Conservation (phyloP, 1,284 basidiomycete species). For the Cryptococcus sp. region DNA sequence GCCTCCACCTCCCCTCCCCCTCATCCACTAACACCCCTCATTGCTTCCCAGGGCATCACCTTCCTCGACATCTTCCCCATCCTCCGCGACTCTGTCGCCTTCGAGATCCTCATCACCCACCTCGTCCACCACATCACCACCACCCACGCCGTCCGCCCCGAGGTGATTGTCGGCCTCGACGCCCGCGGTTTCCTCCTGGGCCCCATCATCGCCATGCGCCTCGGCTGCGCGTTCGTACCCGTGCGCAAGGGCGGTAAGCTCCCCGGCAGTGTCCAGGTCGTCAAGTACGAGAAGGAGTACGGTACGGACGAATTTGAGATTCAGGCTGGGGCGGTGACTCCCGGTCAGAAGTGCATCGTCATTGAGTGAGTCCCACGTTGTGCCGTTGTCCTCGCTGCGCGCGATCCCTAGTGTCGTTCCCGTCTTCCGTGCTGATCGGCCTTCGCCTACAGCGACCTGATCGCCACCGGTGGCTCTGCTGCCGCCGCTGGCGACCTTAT, state of each 20-base stretch:
- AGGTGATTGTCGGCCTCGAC: conserved; percentile 93
- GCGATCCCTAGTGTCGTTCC: background rate
- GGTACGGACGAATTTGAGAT: conserved; percentile 90
- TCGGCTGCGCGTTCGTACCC: conserved; percentile 94
- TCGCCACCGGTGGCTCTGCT: conserved; percentile 96
- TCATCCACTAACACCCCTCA: background rate
- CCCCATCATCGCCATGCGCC: conserved; percentile 82
- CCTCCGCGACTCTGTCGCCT: conserved; percentile 73
- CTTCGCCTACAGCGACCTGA: conserved; percentile 63
- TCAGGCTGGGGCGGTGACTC: conserved; percentile 78
- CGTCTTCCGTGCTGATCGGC: background rate
- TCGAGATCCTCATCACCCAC: conserved; percentile 89
- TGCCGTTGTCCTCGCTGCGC: background rate
- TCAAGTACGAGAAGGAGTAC: conserved; percentile 90
- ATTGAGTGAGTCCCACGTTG: conserved; percentile 62
- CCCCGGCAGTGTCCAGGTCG: conserved; percentile 76
- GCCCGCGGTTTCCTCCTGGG: conserved; percentile 95
- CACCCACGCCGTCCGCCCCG: conserved; percentile 67
- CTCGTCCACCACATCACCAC: conserved; percentile 82
- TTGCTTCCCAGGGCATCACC: conserved; percentile 40
- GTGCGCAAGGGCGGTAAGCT: conserved; percentile 94
- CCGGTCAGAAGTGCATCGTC: conserved; percentile 80
- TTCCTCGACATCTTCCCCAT: conserved; percentile 85
- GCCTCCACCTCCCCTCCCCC: background rate
- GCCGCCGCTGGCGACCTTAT: conserved; percentile 91